Base-by-base conservation (phyloP, 2,329 filamentous ascomycete genomes). In the Aspergillus sp. region DNA sequence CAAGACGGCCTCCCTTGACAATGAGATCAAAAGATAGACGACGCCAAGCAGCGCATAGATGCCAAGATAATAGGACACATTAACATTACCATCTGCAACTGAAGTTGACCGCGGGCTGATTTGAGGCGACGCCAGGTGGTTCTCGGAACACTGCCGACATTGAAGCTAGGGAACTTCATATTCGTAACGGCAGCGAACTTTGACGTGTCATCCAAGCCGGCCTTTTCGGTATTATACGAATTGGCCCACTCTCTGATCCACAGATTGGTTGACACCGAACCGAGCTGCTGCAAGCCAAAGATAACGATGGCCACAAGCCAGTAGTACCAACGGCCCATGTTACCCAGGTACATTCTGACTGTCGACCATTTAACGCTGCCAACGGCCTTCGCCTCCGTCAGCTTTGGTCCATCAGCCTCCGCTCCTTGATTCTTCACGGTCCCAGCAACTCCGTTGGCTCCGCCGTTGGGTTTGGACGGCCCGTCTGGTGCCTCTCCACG, bases 291-390 rank as follows among this genome's bases (percentile, higher is more conserved):
- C 27, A 81, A 64, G 16, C 72, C 71, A 52, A 98, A 96, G 24
- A 88, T 79, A 4, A 78, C 45, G 10, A 78, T 62, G 13, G 88
- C 82, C 22, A 83, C 64, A 29, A 81, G 58, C 91, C 91, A 98
- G 64, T 93, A 98, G 71, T 85, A 88, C 85, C 86, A 94, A 4
- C 80, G 72, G n/a, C 91, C 91, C 91, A 98, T 98, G 42, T 88
- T 75, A 37, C 63, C 65, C 12, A 98, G 72, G 55, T 98, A 98
- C 53, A 93, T 76, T 39, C 78, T 67, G 49, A 98, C 82, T 32
- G 94, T 88, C 14, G 75, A 72, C 71, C 86, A 80, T 57, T 94
- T 91, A 48, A 98, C 86, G 25, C 86, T 80, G 16, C 91, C 91
- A 28, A 74, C 78, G 5, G 85, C 80, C 61, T 93, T 96, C 26